Evolutionary conservation across 345 rosid genomes (phyloP).

Genomic region (Salix suchowensis): DNA sequence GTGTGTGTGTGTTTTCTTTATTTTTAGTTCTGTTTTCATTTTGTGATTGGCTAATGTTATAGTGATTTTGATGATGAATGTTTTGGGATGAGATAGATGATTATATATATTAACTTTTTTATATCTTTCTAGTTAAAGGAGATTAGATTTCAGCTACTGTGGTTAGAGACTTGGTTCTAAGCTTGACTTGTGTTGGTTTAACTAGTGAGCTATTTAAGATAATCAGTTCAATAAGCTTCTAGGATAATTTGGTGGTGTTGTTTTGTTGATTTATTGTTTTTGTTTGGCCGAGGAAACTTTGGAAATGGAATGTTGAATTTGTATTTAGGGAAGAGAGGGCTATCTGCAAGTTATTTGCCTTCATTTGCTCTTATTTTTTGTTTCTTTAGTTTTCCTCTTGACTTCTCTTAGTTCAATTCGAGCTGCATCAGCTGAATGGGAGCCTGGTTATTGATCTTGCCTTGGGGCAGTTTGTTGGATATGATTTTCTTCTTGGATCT

Average conservation of each 20-base stretch:
- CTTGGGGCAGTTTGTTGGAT: neutral
- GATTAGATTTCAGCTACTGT: neutral
- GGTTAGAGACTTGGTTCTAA: neutral
- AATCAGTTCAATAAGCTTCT: neutral
- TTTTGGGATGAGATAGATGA: neutral
- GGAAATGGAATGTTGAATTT: neutral
- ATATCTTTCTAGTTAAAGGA: neutral
- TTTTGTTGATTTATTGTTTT: neutral
- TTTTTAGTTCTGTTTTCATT: neutral
- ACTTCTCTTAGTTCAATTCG: neutral
- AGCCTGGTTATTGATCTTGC: neutral
- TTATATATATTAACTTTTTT: neutral
- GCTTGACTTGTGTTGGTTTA: neutral
- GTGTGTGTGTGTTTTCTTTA: neutral
- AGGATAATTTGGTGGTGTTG: neutral
- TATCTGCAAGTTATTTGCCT: neutral
- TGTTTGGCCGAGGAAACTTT: neutral
- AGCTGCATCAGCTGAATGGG: neutral
- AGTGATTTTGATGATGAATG: neutral
- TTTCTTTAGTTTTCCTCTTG: neutral
- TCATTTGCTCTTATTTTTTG: neutral
- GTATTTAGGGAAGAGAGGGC: neutral
- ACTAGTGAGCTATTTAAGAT: neutral
- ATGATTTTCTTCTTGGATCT: neutral
- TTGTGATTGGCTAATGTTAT: neutral